Evolutionary conservation across 257 asterid species (phyloP).

Genomic region (Leptodermis oblonga): DNA sequence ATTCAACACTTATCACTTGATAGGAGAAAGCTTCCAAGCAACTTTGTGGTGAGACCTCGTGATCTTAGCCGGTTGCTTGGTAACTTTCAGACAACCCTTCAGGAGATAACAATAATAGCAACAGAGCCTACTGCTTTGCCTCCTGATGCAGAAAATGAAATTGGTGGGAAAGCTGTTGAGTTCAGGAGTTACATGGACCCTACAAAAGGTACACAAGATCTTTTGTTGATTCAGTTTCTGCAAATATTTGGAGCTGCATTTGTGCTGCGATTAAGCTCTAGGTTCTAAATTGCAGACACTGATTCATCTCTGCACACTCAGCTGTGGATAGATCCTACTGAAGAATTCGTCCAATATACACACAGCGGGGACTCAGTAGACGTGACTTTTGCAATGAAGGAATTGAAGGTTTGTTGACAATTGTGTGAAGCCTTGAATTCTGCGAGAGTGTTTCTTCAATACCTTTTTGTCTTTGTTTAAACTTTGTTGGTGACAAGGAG

Average conservation of each 20-base stretch:
- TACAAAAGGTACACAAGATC: conserved; percentile 59
- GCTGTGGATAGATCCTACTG: conserved; percentile 93
- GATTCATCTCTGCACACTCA: conserved; percentile 93
- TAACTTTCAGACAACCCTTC: conserved; percentile 86
- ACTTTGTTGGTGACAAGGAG: not conserved
- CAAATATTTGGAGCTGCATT: conserved; percentile 7
- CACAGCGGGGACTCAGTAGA: conserved; percentile 86
- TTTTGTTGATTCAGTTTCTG: conserved; percentile 4
- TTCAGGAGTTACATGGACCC: conserved; percentile 94
- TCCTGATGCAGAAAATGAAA: conserved; percentile 60
- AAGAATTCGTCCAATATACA: conserved; percentile 85
- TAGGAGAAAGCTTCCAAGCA: conserved; percentile 82
- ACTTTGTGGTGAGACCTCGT: conserved; percentile 79
- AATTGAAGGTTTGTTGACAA: conserved; percentile 62
- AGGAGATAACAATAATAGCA: conserved; percentile 89
- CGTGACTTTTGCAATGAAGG: conserved; percentile 92
- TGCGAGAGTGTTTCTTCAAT: not conserved
- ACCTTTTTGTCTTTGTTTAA: not conserved
- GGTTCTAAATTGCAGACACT: conserved; percentile 54
- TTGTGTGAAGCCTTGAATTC: not conserved
- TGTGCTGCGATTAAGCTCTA: conserved; percentile 12
- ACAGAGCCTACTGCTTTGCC: conserved; percentile 62
- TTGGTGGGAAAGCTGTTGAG: conserved; percentile 96
- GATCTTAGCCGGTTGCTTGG: conserved; percentile 76
- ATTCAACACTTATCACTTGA: conserved; percentile 86